Base-by-base conservation (phyloP, 1,284 basidiomycete species). In the Phlebopus sp. region DNA sequence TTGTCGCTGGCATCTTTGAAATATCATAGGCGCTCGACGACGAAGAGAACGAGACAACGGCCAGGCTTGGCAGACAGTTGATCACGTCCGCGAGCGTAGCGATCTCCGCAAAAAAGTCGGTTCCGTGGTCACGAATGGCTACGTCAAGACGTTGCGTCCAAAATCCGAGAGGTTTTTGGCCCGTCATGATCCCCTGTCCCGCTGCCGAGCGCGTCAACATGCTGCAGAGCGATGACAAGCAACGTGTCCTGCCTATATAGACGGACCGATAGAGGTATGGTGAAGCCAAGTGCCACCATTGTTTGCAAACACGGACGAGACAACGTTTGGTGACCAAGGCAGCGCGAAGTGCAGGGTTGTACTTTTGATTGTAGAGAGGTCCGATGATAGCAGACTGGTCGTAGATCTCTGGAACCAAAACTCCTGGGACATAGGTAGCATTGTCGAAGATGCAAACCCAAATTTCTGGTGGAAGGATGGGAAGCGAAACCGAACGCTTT, bases 231-330 rank as follows among this genome's bases (percentile, higher is more conserved):
- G 60, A 55, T 8, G 47, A 32, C 6, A 71, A 23, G 32, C 45
- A 56, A 23, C 52, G 58, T 14, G 42, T 50, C 30, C 55, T 58
- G 4, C 60, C 55, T 4, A 71, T 51, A 23, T 59, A 57, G 1
- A 71, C 46, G 15, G 60, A 63, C 37, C 56, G 55, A 43, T 73
- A 73, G 19, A 71, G 67, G 21, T 53, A 54, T 1, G 58, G 59
- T 7, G 49, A 51, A 14, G 69, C 62, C 37, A 72, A 55, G 14
- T 55, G 53, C 42, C 62, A 63, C 72, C 72, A 74, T 42, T 58
- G 51, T 44, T 56, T 72, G 55, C 67, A 74, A 25, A 75, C 73
- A 2, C 62, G 62, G 1, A 70, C 62, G 21, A 75, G 53, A 45
- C 58, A 51, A 5, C 64, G 57, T 49, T 69, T 70, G 19, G 67